Base-by-base conservation (phyloP, 768 basidiomycete genomes). In the Mycena olivaceomarginata region DNA sequence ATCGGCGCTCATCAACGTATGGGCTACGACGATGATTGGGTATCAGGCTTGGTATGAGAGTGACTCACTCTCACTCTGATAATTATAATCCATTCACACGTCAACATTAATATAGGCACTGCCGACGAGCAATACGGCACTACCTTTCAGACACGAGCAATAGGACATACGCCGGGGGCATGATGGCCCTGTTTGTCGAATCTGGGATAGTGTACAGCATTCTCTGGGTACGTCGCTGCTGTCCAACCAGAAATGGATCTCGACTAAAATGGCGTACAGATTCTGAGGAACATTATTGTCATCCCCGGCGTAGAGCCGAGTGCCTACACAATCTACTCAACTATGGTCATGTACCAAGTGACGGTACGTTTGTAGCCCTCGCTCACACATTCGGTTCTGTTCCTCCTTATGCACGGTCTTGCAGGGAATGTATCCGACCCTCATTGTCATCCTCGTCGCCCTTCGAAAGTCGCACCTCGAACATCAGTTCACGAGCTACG, bases 381-480 rank as follows among this genome's bases (percentile, higher is more conserved):
- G 56, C 51, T 20, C 20, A 20, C 16, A 8, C 22, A 25, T 11
- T 20, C 53, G 7, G 16, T 56, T 1, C 53, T 59, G 15, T 9
- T 0, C 10, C 25, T 37, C 2, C 12, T 22, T 12, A 16, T 7
- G 22, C 22, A 25, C 31, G 18, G 13, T 7, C 18, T 13, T 31
- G 25, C 40, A 64, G 69, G 75, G 75, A 18, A 76, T 76, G 75
- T 76, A 76, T 39, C 75, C 75, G 1, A 76, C 75, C 4, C 5
- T 76, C 51, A 37, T 76, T 40, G 41, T 76, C 43, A 48, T 71
- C 16, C 75, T 76, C 2, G 75, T 76, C 41, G 75, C 75, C 10
- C 75, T 76, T 56, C 5, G 39, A 13, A 53, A 51, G 9, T 76
- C 75, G n/a, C 75, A 76, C 25, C 57, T 76, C 22, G 75, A 76